These are phyloP conservation scores for Zygotorulaspora sp. DNA, from an alignment of 805 yeast species.

Conservation along the genomic window DNA sequence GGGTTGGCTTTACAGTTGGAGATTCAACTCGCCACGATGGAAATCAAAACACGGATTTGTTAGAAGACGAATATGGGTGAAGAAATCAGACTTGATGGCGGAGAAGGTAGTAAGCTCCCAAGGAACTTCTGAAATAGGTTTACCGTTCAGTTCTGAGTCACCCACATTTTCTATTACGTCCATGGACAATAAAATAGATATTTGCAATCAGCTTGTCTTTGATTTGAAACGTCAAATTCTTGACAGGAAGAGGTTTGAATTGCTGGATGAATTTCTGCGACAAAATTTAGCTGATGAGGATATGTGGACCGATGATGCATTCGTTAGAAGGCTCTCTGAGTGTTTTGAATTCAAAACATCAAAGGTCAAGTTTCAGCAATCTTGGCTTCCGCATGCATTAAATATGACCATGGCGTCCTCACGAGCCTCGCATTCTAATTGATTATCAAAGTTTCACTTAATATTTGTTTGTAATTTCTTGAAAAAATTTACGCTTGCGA, in stretches of 20 bases:
- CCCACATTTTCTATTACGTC: background rate
- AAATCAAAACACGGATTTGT: slow-evolving; percentile 61
- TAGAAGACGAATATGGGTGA: slow-evolving; percentile 62
- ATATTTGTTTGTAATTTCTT: too few species aligned
- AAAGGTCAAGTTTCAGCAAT: slow-evolving; percentile 8
- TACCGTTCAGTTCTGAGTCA: background rate
- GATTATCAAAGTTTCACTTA: too few species aligned
- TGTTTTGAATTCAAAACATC: slow-evolving; percentile 13
- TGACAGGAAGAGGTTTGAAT: slow-evolving; percentile 19
- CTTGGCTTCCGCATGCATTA: slow-evolving; percentile 9
- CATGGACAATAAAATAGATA: background rate
- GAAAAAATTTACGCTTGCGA: too few species aligned
- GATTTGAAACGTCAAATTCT: slow-evolving; percentile 9
- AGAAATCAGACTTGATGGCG: slow-evolving; percentile 19
- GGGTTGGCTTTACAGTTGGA: slow-evolving; percentile 73
- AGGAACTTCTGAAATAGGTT: background rate
- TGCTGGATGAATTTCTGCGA: slow-evolving; percentile 6
- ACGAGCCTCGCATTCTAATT: too few species aligned
- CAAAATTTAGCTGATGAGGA: background rate
- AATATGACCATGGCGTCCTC: too few species aligned
- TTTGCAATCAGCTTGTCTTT: slow-evolving; percentile 4
- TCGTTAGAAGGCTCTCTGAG: slow-evolving; percentile 3
- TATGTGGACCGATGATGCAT: slow-evolving; percentile 3
- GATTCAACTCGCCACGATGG: slow-evolving; percentile 51
- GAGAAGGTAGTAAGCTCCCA: too few species aligned